Conservation (phyloP, 2,329 filamentous ascomycete genomes). For the Orbilia brochopaga region DNA sequence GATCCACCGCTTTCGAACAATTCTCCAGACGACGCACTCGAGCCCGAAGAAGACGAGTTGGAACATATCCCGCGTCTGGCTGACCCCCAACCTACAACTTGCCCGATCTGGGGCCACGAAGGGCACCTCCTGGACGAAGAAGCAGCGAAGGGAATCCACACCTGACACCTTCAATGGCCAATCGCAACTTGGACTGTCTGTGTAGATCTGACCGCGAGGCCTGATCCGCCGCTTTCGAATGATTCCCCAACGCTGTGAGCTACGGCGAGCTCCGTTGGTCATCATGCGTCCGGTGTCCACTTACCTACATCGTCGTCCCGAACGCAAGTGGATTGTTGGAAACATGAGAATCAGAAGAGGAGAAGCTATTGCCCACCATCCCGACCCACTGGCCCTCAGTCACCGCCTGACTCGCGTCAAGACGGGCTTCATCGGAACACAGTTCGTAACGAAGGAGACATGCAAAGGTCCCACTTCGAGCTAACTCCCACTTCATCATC, state of each 20-base stretch:
- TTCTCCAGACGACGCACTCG: too few relatives aligned
- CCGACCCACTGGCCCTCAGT: slow-evolving; percentile 33
- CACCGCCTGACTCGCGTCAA: slow-evolving; percentile 21
- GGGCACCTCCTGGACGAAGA: too few relatives aligned
- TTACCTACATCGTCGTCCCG: background rate
- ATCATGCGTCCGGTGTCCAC: slow-evolving; percentile 15
- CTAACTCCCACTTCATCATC: slow-evolving; percentile 14
- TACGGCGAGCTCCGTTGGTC: slow-evolving; percentile 6
- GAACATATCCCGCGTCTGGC: too few relatives aligned
- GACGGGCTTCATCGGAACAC: slow-evolving; percentile 29
- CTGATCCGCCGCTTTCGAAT: slow-evolving; percentile 8
- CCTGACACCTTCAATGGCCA: too few relatives aligned
- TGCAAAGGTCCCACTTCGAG: slow-evolving; percentile 5
- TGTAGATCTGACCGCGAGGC: background rate
- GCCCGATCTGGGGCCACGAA: too few relatives aligned
- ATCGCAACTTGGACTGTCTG: too few relatives aligned
- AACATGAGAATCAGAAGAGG: slow-evolving; percentile 10
- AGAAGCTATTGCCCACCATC: slow-evolving; percentile 40
- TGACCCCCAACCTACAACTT: too few relatives aligned
- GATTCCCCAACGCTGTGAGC: slow-evolving; percentile 2
- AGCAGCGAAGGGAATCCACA: too few relatives aligned
- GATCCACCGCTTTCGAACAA: too few relatives aligned
- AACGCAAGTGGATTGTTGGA: background rate
- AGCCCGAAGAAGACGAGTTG: too few relatives aligned
- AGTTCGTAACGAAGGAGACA: slow-evolving; percentile 7